Conservation (phyloP, 441 rosid genomes). For the Rhodomyrtus psidioides region DNA sequence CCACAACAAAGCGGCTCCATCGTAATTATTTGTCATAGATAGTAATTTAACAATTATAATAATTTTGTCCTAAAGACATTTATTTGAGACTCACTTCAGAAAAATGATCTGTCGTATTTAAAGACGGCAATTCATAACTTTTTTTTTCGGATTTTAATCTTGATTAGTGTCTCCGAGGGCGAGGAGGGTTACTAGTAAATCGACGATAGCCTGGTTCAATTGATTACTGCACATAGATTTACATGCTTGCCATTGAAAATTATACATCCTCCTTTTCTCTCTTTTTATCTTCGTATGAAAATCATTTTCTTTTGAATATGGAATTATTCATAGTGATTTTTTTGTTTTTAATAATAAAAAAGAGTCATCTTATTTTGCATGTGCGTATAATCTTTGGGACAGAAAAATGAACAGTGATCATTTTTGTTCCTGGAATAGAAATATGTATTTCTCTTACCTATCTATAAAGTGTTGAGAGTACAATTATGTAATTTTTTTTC, state of each 20-base stretch:
- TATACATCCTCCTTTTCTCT: neutral
- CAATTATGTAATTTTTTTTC: no score
- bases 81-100: fast-evolving
- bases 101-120: neutral
- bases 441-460: no score
- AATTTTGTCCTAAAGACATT: neutral
- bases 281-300: neutral
- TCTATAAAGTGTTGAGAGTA: no score
- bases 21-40: neutral
- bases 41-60: no score
- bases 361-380: no score
- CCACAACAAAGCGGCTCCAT: neutral
- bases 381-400: no score
- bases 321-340: no score
- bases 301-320: neutral
- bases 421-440: no score
- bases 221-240: fast-evolving
- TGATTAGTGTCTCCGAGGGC: fast-evolving
- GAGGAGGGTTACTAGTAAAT: fast-evolving
- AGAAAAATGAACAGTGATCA: no score
- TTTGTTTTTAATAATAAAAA: neutral
- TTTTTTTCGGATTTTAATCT: neutral
- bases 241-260: neutral
- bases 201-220: fast-evolving
- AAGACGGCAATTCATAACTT: fast-evolving